These are phyloP conservation scores for Verticillium zaregamsianum DNA, from an alignment of 2,329 filamentous ascomycete species.

Conservation along the genomic window DNA sequence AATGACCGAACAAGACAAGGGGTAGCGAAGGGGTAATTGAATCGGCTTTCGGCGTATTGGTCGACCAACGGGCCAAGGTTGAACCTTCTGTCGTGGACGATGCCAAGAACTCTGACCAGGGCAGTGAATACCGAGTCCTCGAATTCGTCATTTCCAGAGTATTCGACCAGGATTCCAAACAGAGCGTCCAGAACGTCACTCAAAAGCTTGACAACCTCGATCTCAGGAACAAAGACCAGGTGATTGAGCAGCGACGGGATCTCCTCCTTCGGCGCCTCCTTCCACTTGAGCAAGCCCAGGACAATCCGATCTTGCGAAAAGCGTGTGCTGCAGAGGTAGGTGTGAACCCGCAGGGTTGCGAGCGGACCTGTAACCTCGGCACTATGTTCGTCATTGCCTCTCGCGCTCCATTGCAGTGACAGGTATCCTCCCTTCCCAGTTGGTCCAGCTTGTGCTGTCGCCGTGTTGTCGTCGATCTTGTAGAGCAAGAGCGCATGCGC, in stretches of 20 bases:
- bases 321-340: conserved; percentile 88
- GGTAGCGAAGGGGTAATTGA: conserved; percentile 91
- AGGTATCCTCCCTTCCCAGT: conserved; percentile 83
- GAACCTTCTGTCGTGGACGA: conserved; percentile 91
- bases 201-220: conserved; percentile 93
- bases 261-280: conserved; percentile 66
- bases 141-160: conserved; percentile 86
- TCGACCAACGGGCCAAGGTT: conserved; percentile 89
- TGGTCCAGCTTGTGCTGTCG: conserved; percentile 55
- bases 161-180: conserved; percentile 86
- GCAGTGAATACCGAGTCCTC: conserved; percentile 92
- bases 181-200: conserved; percentile 85
- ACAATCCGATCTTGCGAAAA: conserved; percentile 91
- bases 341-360: conserved; percentile 73
- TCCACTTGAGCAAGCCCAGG: conserved; percentile 82
- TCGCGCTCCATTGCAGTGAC: conserved; percentile 72
- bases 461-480: conserved; percentile 87
- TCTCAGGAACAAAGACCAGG: conserved; percentile 90
- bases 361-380: conserved; percentile 77
- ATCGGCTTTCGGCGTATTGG: conserved; percentile 80
- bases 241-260: conserved; percentile 73
- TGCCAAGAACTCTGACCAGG: conserved; percentile 83
- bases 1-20: conserved; percentile 85
- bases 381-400: conserved; percentile 60
- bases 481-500: conserved; percentile 78